Evolutionary conservation across 306 rosid species (phyloP).

Genomic region (Astragalus glycyphyllos): DNA sequence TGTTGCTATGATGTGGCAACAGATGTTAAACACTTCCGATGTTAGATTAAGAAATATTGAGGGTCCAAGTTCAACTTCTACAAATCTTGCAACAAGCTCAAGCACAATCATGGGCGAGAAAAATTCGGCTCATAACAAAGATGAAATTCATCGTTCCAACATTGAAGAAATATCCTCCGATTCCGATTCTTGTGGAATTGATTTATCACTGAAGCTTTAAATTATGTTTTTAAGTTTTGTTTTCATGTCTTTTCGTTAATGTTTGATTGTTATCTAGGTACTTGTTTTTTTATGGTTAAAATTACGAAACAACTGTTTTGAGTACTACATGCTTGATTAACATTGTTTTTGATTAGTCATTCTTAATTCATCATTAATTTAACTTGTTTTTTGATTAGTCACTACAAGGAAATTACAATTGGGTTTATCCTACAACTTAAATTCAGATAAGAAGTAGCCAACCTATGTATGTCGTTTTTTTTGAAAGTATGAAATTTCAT

Average conservation of each 20-base stretch:
- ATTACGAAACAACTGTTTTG: no score
- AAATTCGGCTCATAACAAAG: background rate
- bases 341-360: no score
- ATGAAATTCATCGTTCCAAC: slow-evolving; percentile 22
- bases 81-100: background rate
- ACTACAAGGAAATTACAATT: no score
- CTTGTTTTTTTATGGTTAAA: no score
- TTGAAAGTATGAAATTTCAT: no score
- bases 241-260: background rate
- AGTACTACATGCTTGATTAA: no score
- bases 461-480: no score
- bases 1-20: background rate
- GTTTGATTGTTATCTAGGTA: no score
- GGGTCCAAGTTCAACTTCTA: background rate
- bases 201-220: slow-evolving; percentile 63
- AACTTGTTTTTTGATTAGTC: no score
- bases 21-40: slow-evolving; percentile 7
- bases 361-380: no score
- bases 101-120: background rate
- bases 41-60: background rate
- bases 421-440: no score
- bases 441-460: no score
- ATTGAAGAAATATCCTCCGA: slow-evolving; percentile 15
- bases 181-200: slow-evolving; percentile 44
- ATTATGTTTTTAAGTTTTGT: background rate